Evolutionary conservation across 768 basidiomycete genomes (phyloP).

Genomic region (Filobasidium wieringae): DNA sequence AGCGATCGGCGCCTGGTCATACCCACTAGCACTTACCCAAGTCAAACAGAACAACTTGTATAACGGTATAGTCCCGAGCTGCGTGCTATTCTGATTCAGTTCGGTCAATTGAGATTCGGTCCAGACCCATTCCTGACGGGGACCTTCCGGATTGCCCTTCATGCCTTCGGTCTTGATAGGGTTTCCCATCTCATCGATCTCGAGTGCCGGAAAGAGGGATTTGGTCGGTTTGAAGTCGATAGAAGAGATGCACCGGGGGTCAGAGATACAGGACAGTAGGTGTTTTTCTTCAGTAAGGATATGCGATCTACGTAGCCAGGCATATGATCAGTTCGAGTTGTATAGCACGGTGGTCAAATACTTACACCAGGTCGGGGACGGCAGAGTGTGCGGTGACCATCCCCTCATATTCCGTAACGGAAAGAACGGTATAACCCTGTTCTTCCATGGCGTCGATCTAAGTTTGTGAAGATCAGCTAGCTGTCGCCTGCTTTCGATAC

Average conservation of each 20-base stretch:
- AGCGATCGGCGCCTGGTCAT: too few relatives aligned
- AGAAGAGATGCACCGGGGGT: constrained; percentile 29
- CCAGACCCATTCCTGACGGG: background rate
- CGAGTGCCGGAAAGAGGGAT: background rate
- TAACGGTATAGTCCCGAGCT: constrained; percentile 17
- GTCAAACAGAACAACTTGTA: constrained; percentile 27
- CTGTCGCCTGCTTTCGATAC: background rate
- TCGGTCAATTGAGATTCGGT: background rate
- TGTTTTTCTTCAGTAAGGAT: constrained; percentile 26
- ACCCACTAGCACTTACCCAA: constrained; percentile 23
- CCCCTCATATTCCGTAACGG: constrained; percentile 20
- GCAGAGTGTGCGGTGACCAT: constrained; percentile 29
- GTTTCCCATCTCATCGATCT: background rate
- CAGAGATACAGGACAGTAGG: constrained; percentile 26
- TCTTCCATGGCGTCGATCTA: constrained; percentile 21
- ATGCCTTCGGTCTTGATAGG: background rate
- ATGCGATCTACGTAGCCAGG: background rate
- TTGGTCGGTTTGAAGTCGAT: background rate
- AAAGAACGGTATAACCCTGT: constrained; percentile 22
- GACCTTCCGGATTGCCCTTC: background rate
- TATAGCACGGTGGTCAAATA: background rate
- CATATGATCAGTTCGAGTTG: background rate
- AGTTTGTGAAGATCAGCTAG: background rate
- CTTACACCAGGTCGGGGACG: constrained; percentile 30
- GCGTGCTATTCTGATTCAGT: background rate